These are phyloP conservation scores for Pigoraptor vietnamica DNA, from an alignment of 78 protist genomes.

Conservation along the genomic window DNA sequence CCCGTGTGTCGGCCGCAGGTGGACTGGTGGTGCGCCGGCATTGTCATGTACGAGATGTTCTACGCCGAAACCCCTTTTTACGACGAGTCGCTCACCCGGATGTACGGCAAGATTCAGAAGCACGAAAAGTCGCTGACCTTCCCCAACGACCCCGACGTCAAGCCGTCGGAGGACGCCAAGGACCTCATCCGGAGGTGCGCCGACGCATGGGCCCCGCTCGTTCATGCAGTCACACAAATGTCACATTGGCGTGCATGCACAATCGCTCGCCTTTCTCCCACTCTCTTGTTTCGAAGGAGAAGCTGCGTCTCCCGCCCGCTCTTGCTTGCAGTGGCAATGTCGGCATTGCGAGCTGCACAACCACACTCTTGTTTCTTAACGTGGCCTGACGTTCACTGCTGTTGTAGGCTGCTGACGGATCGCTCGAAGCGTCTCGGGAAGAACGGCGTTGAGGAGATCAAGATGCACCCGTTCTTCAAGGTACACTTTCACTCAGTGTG, in stretches of 20 bases:
- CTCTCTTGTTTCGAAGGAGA: too few relatives aligned
- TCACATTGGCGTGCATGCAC: too few relatives aligned
- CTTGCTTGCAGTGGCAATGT: too few relatives aligned
- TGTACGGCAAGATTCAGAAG: constrained; percentile 55
- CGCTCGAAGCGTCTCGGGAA: constrained; percentile 7
- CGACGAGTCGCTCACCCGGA: constrained; percentile 29
- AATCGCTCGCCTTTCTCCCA: too few relatives aligned
- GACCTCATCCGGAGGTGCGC: background rate
- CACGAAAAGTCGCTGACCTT: constrained; percentile 44
- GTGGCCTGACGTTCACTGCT: background rate
- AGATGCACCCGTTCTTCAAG: background rate
- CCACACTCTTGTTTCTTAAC: too few relatives aligned
- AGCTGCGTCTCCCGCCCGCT: too few relatives aligned
- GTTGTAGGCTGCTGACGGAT: constrained; percentile 37
- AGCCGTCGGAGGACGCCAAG: background rate
- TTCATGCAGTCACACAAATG: too few relatives aligned
- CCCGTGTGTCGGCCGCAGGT: too few relatives aligned
- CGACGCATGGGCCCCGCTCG: too few relatives aligned
- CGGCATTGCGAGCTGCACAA: too few relatives aligned
- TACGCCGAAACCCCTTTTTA: constrained; percentile 61
- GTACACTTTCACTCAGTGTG: too few relatives aligned
- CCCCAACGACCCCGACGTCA: background rate
- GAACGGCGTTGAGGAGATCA: background rate
- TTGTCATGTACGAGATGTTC: constrained; percentile 64
- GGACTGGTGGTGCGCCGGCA: constrained; percentile 74